Conservation (phyloP, 2,329 filamentous ascomycete genomes). For the Beauveria rudraprayagi region DNA sequence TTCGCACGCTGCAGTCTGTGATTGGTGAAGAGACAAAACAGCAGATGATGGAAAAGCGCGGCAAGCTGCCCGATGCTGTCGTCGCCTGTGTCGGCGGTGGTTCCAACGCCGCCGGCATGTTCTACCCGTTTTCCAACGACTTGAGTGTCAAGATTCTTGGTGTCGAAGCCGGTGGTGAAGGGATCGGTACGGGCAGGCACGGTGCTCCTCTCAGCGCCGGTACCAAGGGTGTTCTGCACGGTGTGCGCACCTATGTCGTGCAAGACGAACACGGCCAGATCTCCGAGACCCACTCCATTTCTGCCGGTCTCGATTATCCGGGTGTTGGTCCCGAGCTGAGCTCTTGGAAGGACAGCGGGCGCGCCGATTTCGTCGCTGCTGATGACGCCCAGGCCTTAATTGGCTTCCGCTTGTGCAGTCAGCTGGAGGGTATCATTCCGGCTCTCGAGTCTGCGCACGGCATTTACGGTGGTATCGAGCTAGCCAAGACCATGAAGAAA, state of each 20-base stretch:
- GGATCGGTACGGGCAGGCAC: conserved; percentile 76
- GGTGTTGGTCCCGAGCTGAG: conserved; percentile 91
- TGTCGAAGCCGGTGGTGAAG: conserved; percentile 92
- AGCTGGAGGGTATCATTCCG: conserved; percentile 94
- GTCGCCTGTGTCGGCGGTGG: conserved; percentile 95
- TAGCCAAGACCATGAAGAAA: conserved; percentile 88
- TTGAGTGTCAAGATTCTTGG: conserved; percentile 78
- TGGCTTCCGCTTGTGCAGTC: conserved; percentile 75
- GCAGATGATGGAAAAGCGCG: conserved; percentile 77
- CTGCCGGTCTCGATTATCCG: conserved; percentile 92
- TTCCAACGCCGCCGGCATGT: conserved; percentile 95
- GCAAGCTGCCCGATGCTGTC: conserved; percentile 89
- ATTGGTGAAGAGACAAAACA: conserved; percentile 92
- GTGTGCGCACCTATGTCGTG: conserved; percentile 90
- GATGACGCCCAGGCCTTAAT: conserved; percentile 86
- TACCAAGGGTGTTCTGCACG: conserved; percentile 87
- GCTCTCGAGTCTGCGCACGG: conserved; percentile 92
- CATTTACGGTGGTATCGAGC: conserved; percentile 77
- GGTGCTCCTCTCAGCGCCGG: conserved; percentile 82
- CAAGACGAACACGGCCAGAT: conserved; percentile 93
- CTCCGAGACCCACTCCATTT: conserved; percentile 89
- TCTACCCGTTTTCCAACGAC: conserved; percentile 89
- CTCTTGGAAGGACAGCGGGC: conserved; percentile 82
- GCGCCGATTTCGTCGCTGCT: conserved; percentile 82
- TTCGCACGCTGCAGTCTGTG: conserved; percentile 93